These are phyloP conservation scores for Scutellaria baicalensis DNA, from an alignment of 257 asterid species.

Conservation along the genomic window DNA sequence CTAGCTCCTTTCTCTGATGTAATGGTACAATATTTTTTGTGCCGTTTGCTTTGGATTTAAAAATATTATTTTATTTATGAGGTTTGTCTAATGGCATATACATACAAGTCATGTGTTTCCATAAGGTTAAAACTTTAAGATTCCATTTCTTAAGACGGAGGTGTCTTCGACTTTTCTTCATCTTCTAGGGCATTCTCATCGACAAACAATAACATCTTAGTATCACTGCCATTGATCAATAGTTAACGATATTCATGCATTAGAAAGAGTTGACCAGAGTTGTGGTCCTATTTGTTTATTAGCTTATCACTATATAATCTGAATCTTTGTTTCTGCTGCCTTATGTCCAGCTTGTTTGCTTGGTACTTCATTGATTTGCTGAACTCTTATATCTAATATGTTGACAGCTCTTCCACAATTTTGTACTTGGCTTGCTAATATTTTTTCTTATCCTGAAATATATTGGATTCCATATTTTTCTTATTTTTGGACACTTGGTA, in stretches of 20 bases:
- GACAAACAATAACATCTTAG: background rate
- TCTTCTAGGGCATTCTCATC: background rate
- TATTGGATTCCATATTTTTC: no score
- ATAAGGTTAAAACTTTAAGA: background rate
- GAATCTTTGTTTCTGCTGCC: background rate
- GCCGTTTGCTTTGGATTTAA: background rate
- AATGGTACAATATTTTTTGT: slow-evolving; percentile 38
- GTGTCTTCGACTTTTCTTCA: background rate
- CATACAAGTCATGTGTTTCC: background rate
- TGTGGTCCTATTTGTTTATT: background rate
- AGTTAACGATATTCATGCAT: background rate
- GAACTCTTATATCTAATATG: background rate
- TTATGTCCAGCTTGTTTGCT: background rate
- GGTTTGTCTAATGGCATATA: background rate
- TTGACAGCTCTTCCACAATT: background rate
- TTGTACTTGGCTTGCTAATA: background rate
- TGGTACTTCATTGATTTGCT: background rate
- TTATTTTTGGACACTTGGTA: slow-evolving; percentile 1
- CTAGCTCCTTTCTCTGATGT: slow-evolving; percentile 46
- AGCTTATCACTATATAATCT: background rate
- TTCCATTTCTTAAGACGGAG: background rate
- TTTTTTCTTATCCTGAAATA: background rate
- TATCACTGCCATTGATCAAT: background rate
- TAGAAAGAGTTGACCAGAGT: no score
- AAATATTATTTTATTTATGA: background rate